Evolutionary conservation across 306 rosid genomes (phyloP), one percentile per base, ranked within the genome.

Genomic region (Potentilla sterilis): DNA sequence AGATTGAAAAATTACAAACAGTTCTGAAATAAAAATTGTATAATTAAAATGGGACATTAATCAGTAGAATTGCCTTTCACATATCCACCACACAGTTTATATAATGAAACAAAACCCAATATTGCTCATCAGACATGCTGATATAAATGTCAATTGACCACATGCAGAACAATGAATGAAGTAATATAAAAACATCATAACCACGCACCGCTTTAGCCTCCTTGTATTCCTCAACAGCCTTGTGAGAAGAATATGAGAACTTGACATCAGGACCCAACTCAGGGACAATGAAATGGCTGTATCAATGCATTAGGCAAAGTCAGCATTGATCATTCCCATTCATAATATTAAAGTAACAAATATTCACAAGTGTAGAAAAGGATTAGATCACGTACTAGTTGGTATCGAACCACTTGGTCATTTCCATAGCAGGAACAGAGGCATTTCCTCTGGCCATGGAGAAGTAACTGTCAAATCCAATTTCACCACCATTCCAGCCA

Each of bases 341-440:
- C 1, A 10, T 6, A 79, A 48, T n/a, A 81, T 16, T 19, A 9
- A 2, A 22, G 1, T 15, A 37, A 5, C 12, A 24, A 32, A 37
- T 0, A 18, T 12, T 3, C 10, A 8, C 9, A 44, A 13, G 65
- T 3, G 42, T 43, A 22, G 21, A 21, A 3, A 34, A 34, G 40
- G 37, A n/a, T 4, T 4, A 65, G 16, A 3, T 76, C 65, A 87
- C 98, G 77, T 89, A 93, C 98, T 93, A 93, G 90, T 93, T 93
- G 85, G 97, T 93, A 81, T 93, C 98, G 5, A 93, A 91, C 98
- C 98, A 93, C 90, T 93, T 93, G 85, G 98, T 93, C 98, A 93
- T 93, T 83, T 93, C 98, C 98, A 93, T 93, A 18, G 98, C 98
- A 7, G 97, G 98, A 0, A 93, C 93, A 44, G 97, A 73, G 74